Conservation (phyloP, 306 rosid genomes). For the Rosa persica region DNA sequence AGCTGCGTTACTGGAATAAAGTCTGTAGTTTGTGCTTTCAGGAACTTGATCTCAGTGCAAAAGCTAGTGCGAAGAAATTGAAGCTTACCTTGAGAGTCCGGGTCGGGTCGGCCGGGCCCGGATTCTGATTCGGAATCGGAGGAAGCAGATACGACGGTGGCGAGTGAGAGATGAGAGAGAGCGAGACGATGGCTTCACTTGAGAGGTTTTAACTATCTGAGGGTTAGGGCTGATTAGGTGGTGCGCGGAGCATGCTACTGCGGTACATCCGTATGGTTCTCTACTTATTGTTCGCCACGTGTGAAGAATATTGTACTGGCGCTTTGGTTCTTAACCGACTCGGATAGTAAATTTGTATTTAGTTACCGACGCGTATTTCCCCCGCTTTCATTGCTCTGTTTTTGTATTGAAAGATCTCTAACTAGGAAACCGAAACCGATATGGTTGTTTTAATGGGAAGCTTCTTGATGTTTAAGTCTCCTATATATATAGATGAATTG, state of each 20-base stretch:
- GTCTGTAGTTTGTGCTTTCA: background rate
- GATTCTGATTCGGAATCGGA: too few relatives aligned
- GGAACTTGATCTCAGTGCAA: background rate
- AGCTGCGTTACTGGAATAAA: background rate
- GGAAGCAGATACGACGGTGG: background rate
- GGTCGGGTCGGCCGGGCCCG: constrained; percentile 3
- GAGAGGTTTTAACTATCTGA: background rate
- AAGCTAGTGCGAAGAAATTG: background rate
- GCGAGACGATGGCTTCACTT: background rate
- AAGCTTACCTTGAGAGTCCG: constrained; percentile 8
- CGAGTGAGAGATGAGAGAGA: background rate
- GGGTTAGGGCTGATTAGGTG: background rate
- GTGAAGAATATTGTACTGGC: background rate
- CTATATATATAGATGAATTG: too few relatives aligned
- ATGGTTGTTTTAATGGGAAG: too few relatives aligned
- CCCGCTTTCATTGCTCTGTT: too few relatives aligned
- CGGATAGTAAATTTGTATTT: background rate
- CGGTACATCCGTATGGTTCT: background rate
- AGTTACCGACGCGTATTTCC: background rate
- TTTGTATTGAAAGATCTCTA: too few relatives aligned
- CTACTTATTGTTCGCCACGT: background rate
- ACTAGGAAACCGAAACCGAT: too few relatives aligned
- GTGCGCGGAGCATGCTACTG: background rate
- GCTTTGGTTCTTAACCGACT: background rate
- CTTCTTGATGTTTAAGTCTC: too few relatives aligned